Conservation (phyloP, 768 basidiomycete genomes). For the Boletellus emodensis region DNA sequence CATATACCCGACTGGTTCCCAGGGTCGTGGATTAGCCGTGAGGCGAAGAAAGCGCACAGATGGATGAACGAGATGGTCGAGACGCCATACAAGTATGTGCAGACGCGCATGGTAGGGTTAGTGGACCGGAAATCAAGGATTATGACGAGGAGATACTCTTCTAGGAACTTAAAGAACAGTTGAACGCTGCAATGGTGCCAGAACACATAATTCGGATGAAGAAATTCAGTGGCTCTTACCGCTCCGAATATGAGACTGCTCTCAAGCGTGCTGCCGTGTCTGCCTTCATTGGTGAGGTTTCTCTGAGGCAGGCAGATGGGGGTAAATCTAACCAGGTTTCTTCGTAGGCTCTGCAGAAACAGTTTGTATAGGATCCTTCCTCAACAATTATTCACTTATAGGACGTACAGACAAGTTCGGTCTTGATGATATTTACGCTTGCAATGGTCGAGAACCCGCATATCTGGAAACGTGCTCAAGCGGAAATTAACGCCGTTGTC, state of each 20-base stretch:
- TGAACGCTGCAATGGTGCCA: conserved; percentile 6
- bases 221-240: not conserved
- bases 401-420: not conserved
- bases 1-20: conserved; percentile 35
- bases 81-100: conserved; percentile 24
- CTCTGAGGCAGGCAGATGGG: too few relatives aligned
- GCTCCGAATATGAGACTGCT: conserved; percentile 1
- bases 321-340: not conserved
- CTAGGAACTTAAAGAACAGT: not conserved
- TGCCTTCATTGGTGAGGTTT: conserved; percentile 9
- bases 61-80: conserved; percentile 5
- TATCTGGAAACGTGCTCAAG: not conserved
- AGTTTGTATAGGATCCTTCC: not conserved
- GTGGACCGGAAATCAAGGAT: not conserved
- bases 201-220: conserved; percentile 17
- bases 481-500: not conserved
- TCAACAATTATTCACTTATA: not conserved
- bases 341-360: not conserved
- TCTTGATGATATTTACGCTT: not conserved
- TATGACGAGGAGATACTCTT: not conserved
- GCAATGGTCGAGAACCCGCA: not conserved
- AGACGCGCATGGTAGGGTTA: conserved; percentile 25
- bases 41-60: conserved; percentile 19
- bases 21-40: conserved; percentile 35
- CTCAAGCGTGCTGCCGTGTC: conserved; percentile 8